Base-by-base conservation (phyloP, 1,139 yeast genomes). In the Debaryomycetaceae sp. region DNA sequence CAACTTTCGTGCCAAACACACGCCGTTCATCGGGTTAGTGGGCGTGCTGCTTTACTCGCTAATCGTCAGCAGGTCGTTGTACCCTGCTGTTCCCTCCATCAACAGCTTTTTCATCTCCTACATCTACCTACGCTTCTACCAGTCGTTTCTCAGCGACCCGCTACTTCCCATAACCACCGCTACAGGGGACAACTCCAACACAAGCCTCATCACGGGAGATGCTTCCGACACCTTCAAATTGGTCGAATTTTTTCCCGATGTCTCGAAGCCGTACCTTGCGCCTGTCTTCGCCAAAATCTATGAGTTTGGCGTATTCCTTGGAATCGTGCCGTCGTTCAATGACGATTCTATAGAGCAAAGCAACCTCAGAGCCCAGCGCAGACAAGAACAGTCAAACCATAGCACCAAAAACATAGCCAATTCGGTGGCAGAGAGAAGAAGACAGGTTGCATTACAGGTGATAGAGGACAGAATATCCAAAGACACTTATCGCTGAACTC, bases 141-240 rank as follows among this genome's bases (percentile, higher is more conserved):
- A 88, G 58, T 60, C 75, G 22, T 64, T 71, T 42, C 47, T 60
- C 8, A 53, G 60, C 24, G 78, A 63, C 50, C 77, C 68, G 39
- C 59, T 64, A 46, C 68, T 65, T 48, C 81, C 74, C 48, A 63
- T 73, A 24, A 60, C 72, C 4, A 54, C 60, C 5, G 62, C 65
- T 14, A 59, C 59, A 40, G 60, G 59, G 31, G 64, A 57, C 20
- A 49, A 49, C n/a, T 50, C 61, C 24, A 48, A 53, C 24, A 45
- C 58, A 1, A 46, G 71, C 13, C 62, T 71, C 23, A 63, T 81
- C 27, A 66, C 76, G 35, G 97, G 97, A 38, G 97, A 90, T 62
- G 96, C 97, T 0, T 85, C 95, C 0, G 97, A 90, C 56, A 86
- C 95, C 0, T 91, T 91, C 71, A 83, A 87, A 45, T 71, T 90